Evolutionary conservation across 371 early-diverging fungal genomes (phyloP), one percentile per base, ranked within the genome.

Genomic region (Basidiobolus meristosporus): DNA sequence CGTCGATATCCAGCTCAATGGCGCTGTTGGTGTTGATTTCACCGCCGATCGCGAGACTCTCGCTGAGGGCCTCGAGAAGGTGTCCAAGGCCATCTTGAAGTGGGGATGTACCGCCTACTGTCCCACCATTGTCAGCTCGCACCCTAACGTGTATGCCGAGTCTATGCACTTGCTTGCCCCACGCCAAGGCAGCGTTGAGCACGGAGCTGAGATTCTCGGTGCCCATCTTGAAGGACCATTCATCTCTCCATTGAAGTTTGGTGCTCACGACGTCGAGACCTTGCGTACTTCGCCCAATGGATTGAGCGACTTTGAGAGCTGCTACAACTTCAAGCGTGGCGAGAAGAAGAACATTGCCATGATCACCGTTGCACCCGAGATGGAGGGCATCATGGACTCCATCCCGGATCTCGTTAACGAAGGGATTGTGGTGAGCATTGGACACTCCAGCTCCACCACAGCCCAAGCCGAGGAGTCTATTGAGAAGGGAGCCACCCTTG

Each of bases 181-280:
- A 29, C 71, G 82, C 39, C 55, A 65, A 14, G 88, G 88, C 40
- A 69, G 63, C 5, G 60, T 63, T 18, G 50, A 55, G 12, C 59
- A 54, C 22, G 83, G 83, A 15, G 85, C 88, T 9, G 74, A 75
- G 26, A 68, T 85, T n/a, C 60, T 87, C 9, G 26, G 77, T 14
- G 82, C 80, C 4, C 88, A 87, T 52, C 50, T 83, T n/a, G 88
- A 87, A 53, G 86, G 86, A 1, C 85, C 86, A 15, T 87, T 87
- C 51, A 79, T 85, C 36, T 65, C 67, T 31, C 65, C 66, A 21
- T 58, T 60, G 20, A 77, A 81, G 46, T 76, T 74, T 42, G 88
- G 88, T 28, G 86, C 85, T 0, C 88, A 88, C 42, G 70, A 85
- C 26, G 54, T 68, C 38, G 56, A 51, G 12, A 70, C 71, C 2